A percentile compares a stretch with the other conserved stretches of the same genome.
phyloP scores from a whole-genome alignment of 305 asterid genomes.

The Solanum aculeatissimum region DNA sequence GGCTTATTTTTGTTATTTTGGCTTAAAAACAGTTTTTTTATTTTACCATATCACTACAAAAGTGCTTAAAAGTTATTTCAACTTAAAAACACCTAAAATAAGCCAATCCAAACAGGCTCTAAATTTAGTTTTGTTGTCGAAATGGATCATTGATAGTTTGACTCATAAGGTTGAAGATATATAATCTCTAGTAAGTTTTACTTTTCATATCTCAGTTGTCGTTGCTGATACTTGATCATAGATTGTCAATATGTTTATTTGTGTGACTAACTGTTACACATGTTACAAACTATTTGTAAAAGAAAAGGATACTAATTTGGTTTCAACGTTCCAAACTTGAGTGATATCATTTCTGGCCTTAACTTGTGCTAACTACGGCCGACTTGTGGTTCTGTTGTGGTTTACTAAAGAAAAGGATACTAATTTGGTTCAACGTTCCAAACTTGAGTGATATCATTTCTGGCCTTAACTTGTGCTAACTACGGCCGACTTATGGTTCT shows the following conservation, averaged over 20 bases:
- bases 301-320: background rate
- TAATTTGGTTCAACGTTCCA: background rate
- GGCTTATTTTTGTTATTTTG: too few relatives aligned
- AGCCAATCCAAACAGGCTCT: too few relatives aligned
- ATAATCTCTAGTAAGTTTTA: background rate
- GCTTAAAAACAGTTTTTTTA: too few relatives aligned
- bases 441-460: background rate
- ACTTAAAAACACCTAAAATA: too few relatives aligned
- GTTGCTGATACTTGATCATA: background rate
- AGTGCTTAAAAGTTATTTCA: too few relatives aligned
- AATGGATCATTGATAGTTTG: background rate
- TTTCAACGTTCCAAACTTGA: background rate
- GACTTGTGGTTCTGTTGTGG: background rate
- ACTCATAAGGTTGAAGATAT: background rate
- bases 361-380: background rate
- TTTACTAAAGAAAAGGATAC: background rate
- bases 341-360: background rate
- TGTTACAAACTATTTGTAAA: background rate
- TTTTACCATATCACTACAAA: too few relatives aligned
- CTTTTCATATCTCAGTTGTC: background rate
- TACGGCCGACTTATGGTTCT: background rate
- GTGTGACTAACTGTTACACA: background rate
- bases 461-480: background rate
- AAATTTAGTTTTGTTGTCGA: background rate
- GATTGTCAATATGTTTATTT: background rate